Base-by-base conservation (phyloP, 1,284 basidiomycete genomes). In the Binderoboletus segoi region DNA sequence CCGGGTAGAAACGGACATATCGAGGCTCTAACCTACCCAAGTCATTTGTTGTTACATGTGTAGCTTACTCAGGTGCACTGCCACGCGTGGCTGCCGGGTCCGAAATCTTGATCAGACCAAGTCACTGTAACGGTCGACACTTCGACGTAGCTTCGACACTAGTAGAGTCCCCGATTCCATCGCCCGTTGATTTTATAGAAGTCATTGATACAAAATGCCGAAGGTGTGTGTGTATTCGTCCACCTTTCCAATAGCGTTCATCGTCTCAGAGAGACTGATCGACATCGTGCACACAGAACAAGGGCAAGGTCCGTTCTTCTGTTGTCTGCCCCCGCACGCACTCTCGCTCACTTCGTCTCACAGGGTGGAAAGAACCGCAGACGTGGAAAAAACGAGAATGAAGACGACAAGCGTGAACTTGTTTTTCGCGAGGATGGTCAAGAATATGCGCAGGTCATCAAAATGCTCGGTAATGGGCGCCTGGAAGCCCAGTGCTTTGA, bases 331-430 rank as follows among this genome's bases (percentile, higher is more conserved):
- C n/a, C 18, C 20, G 32, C 20, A 56, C 35, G 41, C 50, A 41
- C 32, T 40, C 50, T 42, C 24, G 8, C 55, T 65, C 47, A 65
- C 51, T 20, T 50, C 20, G 18, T 26, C 28, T 56, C 46, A 63
- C 65, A 99, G 94, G 96, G 97, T 75, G 97, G 97, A 63, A 99
- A 99, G 84, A 99, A 99, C 81, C 88, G 97, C 78, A 86, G 96
- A 83, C 86, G 96, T 80, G 96, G 96, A 85, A 99, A 99, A 88
- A 98, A 98, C 80, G 96, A 99, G 79, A 96, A 95, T 77, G 94
- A 98, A 62, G 91, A 92, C 64, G 94, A 98, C 80, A 99, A 98
- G 83, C 91, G 97, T 68, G 97, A 99, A 76, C 86, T 99, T 48
- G 94, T 98, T 49, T 98, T 99, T 84, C 93, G 94, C 71, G 96